Percentiles rank a stretch among this genome's conserved stretches.
Conservation (phyloP, 306 rosid species). For the Quercus agrifolia region DNA sequence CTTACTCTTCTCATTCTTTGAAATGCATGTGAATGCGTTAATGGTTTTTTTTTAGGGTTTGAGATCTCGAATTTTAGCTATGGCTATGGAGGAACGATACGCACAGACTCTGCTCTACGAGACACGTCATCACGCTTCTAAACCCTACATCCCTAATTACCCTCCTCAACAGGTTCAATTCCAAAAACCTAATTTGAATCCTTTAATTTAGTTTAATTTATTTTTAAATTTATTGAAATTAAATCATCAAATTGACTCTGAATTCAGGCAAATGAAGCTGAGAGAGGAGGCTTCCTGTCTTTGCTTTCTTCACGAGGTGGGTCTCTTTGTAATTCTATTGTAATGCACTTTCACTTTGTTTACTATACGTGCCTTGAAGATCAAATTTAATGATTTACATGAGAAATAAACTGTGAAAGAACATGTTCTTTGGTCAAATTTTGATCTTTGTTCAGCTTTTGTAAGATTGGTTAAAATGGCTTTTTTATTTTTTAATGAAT, state of each 20-base stretch:
- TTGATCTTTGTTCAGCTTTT: neutral
- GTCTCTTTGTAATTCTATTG: slow-evolving; percentile 26
- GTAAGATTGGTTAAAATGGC: neutral
- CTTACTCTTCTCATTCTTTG: neutral
- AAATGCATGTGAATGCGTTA: slow-evolving; percentile 32
- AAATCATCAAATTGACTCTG: neutral
- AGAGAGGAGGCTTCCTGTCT: slow-evolving; percentile 44
- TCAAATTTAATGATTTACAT: neutral
- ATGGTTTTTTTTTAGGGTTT: slow-evolving; percentile 25
- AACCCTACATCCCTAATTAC: slow-evolving; percentile 44
- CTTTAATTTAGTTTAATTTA: neutral
- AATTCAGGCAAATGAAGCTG: slow-evolving; percentile 48
- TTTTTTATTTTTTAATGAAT: neutral
- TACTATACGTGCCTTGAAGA: too few relatives aligned
- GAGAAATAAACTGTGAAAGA: neutral
- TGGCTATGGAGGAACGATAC: slow-evolving; percentile 42
- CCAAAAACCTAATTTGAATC: neutral
- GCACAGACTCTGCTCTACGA: slow-evolving; percentile 50
- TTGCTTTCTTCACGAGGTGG: slow-evolving; percentile 78
- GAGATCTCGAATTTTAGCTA: slow-evolving; percentile 11
- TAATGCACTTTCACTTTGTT: neutral
- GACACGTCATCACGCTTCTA: slow-evolving; percentile 70
- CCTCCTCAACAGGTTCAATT: slow-evolving; percentile 51
- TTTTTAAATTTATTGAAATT: neutral
- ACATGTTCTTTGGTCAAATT: neutral